Evolutionary conservation across 805 yeast genomes (phyloP), one percentile per base, ranked within the genome.

Genomic region (Peterozyma xylosa): DNA sequence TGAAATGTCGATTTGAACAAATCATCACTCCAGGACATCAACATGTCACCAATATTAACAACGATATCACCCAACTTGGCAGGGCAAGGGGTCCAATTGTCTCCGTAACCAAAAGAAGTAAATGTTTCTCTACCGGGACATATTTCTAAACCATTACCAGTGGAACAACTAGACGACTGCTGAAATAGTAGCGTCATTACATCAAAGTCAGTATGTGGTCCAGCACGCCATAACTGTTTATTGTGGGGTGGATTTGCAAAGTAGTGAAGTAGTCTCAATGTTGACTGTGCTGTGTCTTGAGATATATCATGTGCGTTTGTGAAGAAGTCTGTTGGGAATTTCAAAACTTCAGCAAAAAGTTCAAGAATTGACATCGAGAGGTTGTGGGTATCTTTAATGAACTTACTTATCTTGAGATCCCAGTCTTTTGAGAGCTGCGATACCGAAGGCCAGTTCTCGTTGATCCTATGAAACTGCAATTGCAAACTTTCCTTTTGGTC

Each of bases 11-110:
- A 60, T 45, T 63, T 63, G 41, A 59, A 48, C 14, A 45, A 45
- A 41, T 59, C 67, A 45, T 63, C 67, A 3, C 61, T 54, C 67
- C 67, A 63, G 17, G 66, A 59, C 68, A 64, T 64, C 38, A 64
- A 47, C 67, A 63, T 62, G 45, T 64, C 67, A 10, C 68, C 67
- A 38, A 64, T 63, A 39, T 63, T 62, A 36, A 63, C 57, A 16
- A 63, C 66, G 40, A 64, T 60, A 10, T 60, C 63, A 9, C 67
- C 66, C 5, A 64, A 59, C 3, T 29, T 45, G 7, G 66, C 55
- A 21, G 58, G 62, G 33, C 61, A 65, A 1, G 65, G 60, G 15
- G 60, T 56, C 68, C 67, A 63, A 30, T 52, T 49, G 39, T 61
- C 66, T 9, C 62, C 62, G 42, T 55, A 49, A 9, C 61, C 68